Conservation (phyloP, 139 green algal genomes). For the Ettlia oleoabundans region DNA sequence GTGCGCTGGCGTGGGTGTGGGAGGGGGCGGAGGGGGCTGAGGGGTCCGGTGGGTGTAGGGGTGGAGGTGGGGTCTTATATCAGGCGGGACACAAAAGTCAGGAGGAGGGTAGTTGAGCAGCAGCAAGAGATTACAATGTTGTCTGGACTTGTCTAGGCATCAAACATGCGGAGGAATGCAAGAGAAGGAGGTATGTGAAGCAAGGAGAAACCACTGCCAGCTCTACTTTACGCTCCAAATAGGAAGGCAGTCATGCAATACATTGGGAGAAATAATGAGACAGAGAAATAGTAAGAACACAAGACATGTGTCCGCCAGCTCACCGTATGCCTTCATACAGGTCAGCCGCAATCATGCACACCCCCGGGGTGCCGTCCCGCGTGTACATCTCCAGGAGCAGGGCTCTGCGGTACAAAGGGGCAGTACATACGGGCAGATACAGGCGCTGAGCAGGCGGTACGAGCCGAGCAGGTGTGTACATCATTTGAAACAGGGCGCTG, state of each 20-base stretch:
- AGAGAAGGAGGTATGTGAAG: not conserved
- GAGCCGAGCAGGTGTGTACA: no score
- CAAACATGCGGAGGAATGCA: not conserved
- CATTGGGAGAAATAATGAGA: no score
- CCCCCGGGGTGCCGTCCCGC: constrained; percentile 67
- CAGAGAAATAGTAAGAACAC: no score
- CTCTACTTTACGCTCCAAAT: no score
- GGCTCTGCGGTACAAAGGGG: constrained; percentile 45
- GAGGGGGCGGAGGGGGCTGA: not conserved
- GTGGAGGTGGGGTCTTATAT: not conserved
- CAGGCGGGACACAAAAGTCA: not conserved
- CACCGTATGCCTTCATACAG: constrained; percentile 94
- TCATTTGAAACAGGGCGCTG: no score
- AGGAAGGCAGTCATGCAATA: no score
- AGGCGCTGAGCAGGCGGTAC: not conserved
- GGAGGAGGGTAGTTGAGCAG: not conserved
- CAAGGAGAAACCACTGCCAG: not conserved
- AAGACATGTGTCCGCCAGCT: no score
- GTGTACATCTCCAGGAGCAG: constrained; percentile 96
- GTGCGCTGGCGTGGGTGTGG: no score
- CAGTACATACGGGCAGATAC: not conserved
- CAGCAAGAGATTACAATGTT: not conserved
- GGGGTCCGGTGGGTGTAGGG: not conserved
- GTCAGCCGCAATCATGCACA: constrained; percentile 90
- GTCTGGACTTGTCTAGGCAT: no score